Evolutionary conservation across 2,329 filamentous ascomycete species (phyloP), one percentile per base, ranked within the genome.

Genomic region (Fusarium anguioides): DNA sequence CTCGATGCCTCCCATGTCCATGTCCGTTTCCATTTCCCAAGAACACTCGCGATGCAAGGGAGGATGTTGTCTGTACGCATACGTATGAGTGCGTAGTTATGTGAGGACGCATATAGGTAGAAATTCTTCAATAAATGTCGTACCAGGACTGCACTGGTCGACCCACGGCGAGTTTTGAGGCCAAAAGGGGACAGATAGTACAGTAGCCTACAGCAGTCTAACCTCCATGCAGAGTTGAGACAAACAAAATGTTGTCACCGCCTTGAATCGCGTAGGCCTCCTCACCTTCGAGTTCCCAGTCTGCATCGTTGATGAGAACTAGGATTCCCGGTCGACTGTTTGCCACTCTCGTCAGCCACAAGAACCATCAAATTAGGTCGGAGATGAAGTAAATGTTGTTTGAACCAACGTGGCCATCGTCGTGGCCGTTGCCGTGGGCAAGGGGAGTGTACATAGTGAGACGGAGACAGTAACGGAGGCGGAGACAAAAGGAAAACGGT

Each of bases 221-320:
- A 62, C 96, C 96, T 58, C 96, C 96, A 78, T 99, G 96, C 64
- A 99, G 83, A 18, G 96, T 99, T 63, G 94, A 97, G 64, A 99
- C 94, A 80, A 99, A 99, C 69, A 98, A 84, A 71, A 99, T 92
- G 75, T 92, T 95, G 81, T 99, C 96, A 59, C 89, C 87, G 64
- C 83, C 80, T 79, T 95, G 89, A 58, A 99, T 81, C 79, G 94
- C 90, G 76, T 98, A 98, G 69, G 89, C 86, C 76, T 96, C 94
- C 80, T 98, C 95, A 18, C 94, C 96, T 80, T 98, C 96, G 14
- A 99, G 87, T 79, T 98, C 96, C 96, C 96, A 99, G 78, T 99
- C 96, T 24, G 94, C 93, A 73, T 99, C 96, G 76, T 99, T 99
- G 78, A 99, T 97, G 57, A 99, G 85, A 26, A 97, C 95, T 40